Conservation (phyloP, 305 asterid species). For the Fraxinus floribunda region DNA sequence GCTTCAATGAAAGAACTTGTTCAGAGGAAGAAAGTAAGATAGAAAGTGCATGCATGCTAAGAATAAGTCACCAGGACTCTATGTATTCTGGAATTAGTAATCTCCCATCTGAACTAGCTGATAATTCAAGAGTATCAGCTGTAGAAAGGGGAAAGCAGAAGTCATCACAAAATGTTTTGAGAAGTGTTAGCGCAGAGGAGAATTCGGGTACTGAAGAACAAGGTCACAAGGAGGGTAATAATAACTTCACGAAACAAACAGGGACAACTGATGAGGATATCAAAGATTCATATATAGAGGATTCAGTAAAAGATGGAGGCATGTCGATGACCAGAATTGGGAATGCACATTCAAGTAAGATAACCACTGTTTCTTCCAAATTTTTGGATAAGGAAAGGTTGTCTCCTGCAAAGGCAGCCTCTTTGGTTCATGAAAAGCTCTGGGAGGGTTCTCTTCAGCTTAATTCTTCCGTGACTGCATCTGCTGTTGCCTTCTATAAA, state of each 20-base stretch:
- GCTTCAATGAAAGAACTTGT: neutral
- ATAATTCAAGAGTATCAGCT: neutral
- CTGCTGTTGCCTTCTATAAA: slow-evolving; percentile 37
- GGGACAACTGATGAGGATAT: neutral
- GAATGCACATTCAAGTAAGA: slow-evolving; percentile 8
- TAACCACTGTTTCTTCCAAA: slow-evolving; percentile 6
- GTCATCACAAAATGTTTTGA: neutral
- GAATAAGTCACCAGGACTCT: neutral
- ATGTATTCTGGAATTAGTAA: neutral
- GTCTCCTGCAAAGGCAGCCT: slow-evolving; percentile 10
- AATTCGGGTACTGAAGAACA: slow-evolving; percentile 1
- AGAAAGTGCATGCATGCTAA: neutral
- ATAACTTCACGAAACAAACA: neutral
- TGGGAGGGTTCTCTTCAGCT: slow-evolving; percentile 41
- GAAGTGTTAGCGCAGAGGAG: neutral
- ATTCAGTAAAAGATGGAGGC: neutral
- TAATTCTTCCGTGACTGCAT: slow-evolving; percentile 17
- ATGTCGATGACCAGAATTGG: neutral
- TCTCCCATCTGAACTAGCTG: neutral
- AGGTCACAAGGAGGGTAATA: neutral
- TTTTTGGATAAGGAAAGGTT: slow-evolving; percentile 14
- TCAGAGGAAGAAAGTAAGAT: neutral
- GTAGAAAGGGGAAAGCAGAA: neutral
- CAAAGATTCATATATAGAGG: neutral
- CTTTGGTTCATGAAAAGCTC: slow-evolving; percentile 26